Conservation (phyloP, 2,329 filamentous ascomycete genomes). For the Cordyceps cicadae region DNA sequence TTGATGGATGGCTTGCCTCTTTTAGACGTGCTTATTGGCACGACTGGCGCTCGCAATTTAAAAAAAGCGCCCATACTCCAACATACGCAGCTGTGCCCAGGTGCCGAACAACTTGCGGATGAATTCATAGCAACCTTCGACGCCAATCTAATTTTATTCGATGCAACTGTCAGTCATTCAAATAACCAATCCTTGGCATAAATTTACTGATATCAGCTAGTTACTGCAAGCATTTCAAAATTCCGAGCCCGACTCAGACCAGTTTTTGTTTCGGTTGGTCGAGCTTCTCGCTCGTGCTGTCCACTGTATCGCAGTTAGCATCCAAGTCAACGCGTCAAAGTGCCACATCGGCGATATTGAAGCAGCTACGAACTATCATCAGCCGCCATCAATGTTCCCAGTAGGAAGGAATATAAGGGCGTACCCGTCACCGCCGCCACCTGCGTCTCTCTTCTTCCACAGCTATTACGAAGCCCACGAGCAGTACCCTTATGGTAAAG, state of each 20-base stretch:
- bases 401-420: neutral
- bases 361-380: neutral
- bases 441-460: neutral
- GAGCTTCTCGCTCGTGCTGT: neutral
- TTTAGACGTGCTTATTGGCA: neutral
- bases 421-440: neutral
- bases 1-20: slow-evolving; percentile 2
- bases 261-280: neutral
- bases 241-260: neutral
- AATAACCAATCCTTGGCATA: neutral
- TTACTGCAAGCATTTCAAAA: neutral
- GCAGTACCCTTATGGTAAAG: slow-evolving; percentile 18
- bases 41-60: too few relatives aligned
- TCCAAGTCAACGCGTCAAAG: neutral
- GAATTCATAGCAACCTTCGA: too few relatives aligned
- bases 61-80: too few relatives aligned
- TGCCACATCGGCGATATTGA: neutral
- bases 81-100: too few relatives aligned
- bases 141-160: too few relatives aligned
- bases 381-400: neutral
- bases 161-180: neutral
- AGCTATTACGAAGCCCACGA: slow-evolving; percentile 15
- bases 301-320: slow-evolving; percentile 2
- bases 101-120: too few relatives aligned
- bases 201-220: too few relatives aligned